Percentiles rank a stretch among this genome's conserved stretches.
phyloP scores from a whole-genome alignment of 352 stramenopile species.

The Elongisporangium undulatum region DNA sequence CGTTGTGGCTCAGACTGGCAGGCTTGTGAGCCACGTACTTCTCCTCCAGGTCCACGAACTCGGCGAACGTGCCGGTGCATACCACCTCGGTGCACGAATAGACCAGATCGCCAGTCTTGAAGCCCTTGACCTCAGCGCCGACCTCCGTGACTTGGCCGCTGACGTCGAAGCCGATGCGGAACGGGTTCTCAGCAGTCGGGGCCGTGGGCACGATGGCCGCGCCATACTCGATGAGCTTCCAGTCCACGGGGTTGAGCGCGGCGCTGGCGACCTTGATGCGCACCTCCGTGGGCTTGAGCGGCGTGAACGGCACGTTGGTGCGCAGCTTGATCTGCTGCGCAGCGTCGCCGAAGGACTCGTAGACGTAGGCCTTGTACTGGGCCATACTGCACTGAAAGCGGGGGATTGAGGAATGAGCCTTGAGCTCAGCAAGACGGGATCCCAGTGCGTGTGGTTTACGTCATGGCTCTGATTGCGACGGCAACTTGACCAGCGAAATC shows the following conservation, averaged over 20 bases:
- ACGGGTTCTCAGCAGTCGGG: slow-evolving; percentile 8
- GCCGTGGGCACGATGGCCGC: slow-evolving; percentile 12
- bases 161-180: slow-evolving; percentile 18
- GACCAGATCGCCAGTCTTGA: slow-evolving; percentile 26
- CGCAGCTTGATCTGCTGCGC: slow-evolving; percentile 16
- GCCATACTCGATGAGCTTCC: slow-evolving; percentile 9
- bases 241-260: slow-evolving; percentile 26
- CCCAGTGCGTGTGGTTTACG: too few species aligned
- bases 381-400: too few species aligned
- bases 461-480: too few species aligned
- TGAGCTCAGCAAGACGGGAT: too few species aligned
- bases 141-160: slow-evolving; percentile 26
- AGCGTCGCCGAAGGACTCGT: slow-evolving; percentile 8
- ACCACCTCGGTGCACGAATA: slow-evolving; percentile 11
- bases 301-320: slow-evolving; percentile 2
- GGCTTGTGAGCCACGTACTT: slow-evolving; percentile 33
- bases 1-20: slow-evolving; percentile 24
- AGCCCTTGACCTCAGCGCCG: slow-evolving; percentile 18
- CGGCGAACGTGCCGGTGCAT: slow-evolving; percentile 17
- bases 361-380: slow-evolving; percentile 19
- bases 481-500: too few species aligned
- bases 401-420: too few species aligned
- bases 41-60: slow-evolving; percentile 26
- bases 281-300: slow-evolving; percentile 13
- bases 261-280: slow-evolving; percentile 23